Evolutionary conservation across 495 filamentous ascomycete species (phyloP), one percentile per base, ranked within the genome.

Genomic region (Lasiosphaeria ovina): DNA sequence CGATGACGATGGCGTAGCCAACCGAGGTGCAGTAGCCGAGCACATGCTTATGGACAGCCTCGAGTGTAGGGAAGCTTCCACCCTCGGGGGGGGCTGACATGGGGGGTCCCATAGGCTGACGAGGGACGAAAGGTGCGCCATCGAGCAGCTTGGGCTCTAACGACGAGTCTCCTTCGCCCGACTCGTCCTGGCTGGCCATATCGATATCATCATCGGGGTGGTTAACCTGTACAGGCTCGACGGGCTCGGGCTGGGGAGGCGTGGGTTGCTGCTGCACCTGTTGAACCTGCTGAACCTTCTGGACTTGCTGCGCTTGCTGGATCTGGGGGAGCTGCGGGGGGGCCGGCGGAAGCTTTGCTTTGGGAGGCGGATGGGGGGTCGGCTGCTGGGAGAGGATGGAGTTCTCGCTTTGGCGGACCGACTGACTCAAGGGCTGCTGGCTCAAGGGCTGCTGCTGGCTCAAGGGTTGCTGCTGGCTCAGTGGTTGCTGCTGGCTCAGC

Each of bases 1-100:
- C 81, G 54, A 84, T 84, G 57, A 84, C 81, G 32, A 83, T 78
- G 33, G 81, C 81, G 62, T 84, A 84, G 45, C 81, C 81, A 36
- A 83, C 80, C 5, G 81, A 81, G 2, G 80, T 81, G 63, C 80
- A 81, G 63, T 83, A 83, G 6, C 68, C 63, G 53, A 83, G 69
- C 16, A 81, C 81, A 36, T 76, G 74, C 59, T 80, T 77, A 52
- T 83, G 81, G 33, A 84, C 72, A 31, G 79, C 78, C 35, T 84
- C 81, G 32, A 84, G 74, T 3, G 79, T 83, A 9, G 77, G 72
- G 62, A 79, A 84, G 56, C 76, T 80, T 7, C 81, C 81, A 4
- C 79, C 79, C 60, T 83, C 79, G 8, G 81, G 79, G 17, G 81
- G 81, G 6, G 81, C 74, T 5, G 81, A 79, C 80, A 84, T 84